Evolutionary conservation across 768 basidiomycete species (phyloP), one percentile per base, ranked within the genome.

Genomic region (Termitomyces sp.): DNA sequence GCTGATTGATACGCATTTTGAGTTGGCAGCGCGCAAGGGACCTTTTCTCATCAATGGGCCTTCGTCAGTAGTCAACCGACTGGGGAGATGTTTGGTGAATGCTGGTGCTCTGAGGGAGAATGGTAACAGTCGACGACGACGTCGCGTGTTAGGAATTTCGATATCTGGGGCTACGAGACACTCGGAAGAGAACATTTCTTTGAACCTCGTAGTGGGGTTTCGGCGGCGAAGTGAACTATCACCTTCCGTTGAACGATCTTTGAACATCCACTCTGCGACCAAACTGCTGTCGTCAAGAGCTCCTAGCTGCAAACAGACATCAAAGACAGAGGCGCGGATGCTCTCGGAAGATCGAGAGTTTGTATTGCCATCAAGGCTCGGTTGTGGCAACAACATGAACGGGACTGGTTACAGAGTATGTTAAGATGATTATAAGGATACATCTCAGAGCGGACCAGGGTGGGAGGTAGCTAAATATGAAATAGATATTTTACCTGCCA

Each of bases 191-290:
- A 66, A 37, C 39, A 60, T 58, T 48, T 68, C 63, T 27, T 61
- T 59, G 30, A 65, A 65, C 55, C 65, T 63, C 18, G 64, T 59
- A 15, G 53, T 41, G 4, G 55, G 39, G 44, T 58, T 30, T 18
- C 44, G 57, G 20, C 44, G 55, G 27, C 41, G 27, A 16, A 42
- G 44, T 11, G 58, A 18, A 33, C 9, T 24, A n/a, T 46, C 46
- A 48, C 34, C 47, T 13, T 36, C 53, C 33, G 33, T 39, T 18
- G 65, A 61, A 24, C 58, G 63, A 50, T 73, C 71, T 46, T 63
- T 63, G 60, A 73, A 73, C 61, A 73, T 69, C 71, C 73, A 75
- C 39, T 70, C 64, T 24, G 69, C 70, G 34, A 73, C 60, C 41
- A 65, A 59, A 57, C 67, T 73, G 61, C 72, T 69, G 12, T 67